phyloP scores from a whole-genome alignment of 1,139 yeast genomes.

The Saccharomyces hybrid region DNA sequence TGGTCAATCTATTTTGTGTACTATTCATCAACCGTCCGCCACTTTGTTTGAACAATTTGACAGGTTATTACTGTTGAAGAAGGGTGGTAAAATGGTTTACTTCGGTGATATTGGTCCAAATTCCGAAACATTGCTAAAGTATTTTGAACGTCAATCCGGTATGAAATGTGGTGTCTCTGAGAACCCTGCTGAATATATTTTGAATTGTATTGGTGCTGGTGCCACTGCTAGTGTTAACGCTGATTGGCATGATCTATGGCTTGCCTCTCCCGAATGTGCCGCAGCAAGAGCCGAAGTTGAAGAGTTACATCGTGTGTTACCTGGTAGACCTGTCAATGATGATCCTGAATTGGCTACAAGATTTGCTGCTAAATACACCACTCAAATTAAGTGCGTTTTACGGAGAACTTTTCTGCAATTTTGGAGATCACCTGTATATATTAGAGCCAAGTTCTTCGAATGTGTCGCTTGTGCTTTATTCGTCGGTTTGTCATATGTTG shows the following conservation, averaged over 20 bases:
- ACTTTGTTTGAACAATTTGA: slow-evolving; percentile 49
- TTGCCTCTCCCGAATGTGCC: slow-evolving; percentile 36
- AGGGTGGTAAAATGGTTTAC: slow-evolving; percentile 58
- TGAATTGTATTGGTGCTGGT: slow-evolving; percentile 60
- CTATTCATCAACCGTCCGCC: slow-evolving; percentile 54
- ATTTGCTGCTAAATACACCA: slow-evolving; percentile 34
- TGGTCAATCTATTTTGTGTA: slow-evolving; percentile 51
- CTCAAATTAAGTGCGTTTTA: slow-evolving; percentile 38
- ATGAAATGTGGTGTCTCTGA: slow-evolving; percentile 40
- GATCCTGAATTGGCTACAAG: slow-evolving; percentile 29
- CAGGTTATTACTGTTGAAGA: slow-evolving; percentile 40
- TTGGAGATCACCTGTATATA: slow-evolving; percentile 45
- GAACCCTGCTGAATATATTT: slow-evolving; percentile 61
- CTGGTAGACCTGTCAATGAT: slow-evolving; percentile 25
- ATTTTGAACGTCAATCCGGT: slow-evolving; percentile 51
- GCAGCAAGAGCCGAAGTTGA: slow-evolving; percentile 35
- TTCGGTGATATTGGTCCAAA: slow-evolving; percentile 57
- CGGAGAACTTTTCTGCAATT: slow-evolving; percentile 39
- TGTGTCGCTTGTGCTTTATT: slow-evolving; percentile 43
- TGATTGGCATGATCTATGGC: slow-evolving; percentile 45
- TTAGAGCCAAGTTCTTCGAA: slow-evolving; percentile 41
- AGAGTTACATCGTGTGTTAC: slow-evolving; percentile 26
- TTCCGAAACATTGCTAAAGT: slow-evolving; percentile 42
- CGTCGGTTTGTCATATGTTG: slow-evolving; percentile 45
- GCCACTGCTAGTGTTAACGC: slow-evolving; percentile 46